A percentile compares a stretch with the other conserved stretches of the same genome.
phyloP scores from a whole-genome alignment of 225 moss, liverwort and hornwort genomes.

The Thuidium tamariscinum region DNA sequence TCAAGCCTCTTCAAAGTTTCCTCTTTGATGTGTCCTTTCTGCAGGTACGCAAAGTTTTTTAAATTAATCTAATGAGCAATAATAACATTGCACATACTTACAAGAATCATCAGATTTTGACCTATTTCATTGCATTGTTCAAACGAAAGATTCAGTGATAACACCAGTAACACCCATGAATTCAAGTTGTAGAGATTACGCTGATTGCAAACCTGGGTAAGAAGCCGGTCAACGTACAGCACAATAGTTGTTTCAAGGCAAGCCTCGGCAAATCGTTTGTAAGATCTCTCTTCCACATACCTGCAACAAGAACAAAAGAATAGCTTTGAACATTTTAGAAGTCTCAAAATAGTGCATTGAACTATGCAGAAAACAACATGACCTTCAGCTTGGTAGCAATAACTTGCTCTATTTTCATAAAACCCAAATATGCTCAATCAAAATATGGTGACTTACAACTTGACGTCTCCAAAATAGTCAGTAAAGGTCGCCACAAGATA shows the following conservation, averaged over 20 bases:
- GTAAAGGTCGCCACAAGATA: slow-evolving; percentile 99
- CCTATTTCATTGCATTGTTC: background rate
- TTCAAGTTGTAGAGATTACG: background rate
- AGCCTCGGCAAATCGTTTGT: slow-evolving; percentile 92
- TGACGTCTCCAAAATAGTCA: slow-evolving; percentile 99
- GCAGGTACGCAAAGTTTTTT: background rate
- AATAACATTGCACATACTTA: background rate
- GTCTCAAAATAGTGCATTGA: background rate
- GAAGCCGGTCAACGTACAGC: slow-evolving; percentile 86
- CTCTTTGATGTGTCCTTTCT: slow-evolving; percentile 97
- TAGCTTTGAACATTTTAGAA: background rate
- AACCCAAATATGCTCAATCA: background rate
- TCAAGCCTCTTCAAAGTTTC: slow-evolving; percentile 96
- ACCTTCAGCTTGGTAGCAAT: background rate
- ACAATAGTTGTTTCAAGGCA: slow-evolving; percentile 96
- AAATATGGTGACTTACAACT: slow-evolving; percentile 34
- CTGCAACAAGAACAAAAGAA: slow-evolving; percentile 23
- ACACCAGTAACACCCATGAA: background rate
- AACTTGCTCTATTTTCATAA: background rate
- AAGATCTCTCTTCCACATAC: slow-evolving; percentile 93
- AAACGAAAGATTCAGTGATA: background rate
- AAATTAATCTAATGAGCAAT: background rate
- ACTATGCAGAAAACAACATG: background rate
- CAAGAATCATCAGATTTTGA: background rate
- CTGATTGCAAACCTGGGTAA: slow-evolving; percentile 59